Conservation (phyloP, 345 rosid species). For the Euphorbia pulcherrima region DNA sequence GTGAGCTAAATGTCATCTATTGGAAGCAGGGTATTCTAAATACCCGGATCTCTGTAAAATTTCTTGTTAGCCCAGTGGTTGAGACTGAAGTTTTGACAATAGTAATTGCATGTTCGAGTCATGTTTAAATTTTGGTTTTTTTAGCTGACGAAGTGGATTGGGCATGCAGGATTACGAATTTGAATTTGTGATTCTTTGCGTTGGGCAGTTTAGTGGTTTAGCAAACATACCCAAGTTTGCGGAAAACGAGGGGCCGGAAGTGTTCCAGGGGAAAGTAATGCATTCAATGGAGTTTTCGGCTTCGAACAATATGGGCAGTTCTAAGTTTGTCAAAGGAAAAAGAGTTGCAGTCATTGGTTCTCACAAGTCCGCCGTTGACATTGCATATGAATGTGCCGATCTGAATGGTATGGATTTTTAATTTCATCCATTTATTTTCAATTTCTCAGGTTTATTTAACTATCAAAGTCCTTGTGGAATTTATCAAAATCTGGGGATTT, state of each 20-base stretch:
- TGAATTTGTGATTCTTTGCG: slow-evolving; percentile 39
- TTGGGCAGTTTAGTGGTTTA: slow-evolving; percentile 29
- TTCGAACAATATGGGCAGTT: slow-evolving; percentile 17
- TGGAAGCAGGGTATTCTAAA: too few species aligned
- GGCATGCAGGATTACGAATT: slow-evolving; percentile 33
- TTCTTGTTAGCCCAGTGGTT: too few species aligned
- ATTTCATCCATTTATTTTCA: not conserved
- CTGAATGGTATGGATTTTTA: slow-evolving; percentile 26
- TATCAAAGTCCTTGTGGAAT: too few species aligned
- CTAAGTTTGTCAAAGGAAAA: slow-evolving; percentile 29
- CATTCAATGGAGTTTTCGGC: slow-evolving; percentile 37
- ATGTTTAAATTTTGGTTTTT: too few species aligned
- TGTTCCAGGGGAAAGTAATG: slow-evolving; percentile 32
- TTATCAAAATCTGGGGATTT: too few species aligned
- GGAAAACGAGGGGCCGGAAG: slow-evolving; percentile 22
- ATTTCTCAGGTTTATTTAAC: not conserved
- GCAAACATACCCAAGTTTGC: slow-evolving; percentile 39
- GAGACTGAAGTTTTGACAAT: too few species aligned
- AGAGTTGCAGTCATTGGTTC: slow-evolving; percentile 31
- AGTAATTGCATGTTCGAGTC: too few species aligned
- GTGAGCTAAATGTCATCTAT: too few species aligned
- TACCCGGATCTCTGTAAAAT: too few species aligned
- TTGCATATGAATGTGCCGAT: slow-evolving; percentile 39
- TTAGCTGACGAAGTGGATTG: not conserved
- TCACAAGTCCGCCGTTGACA: slow-evolving; percentile 33